phyloP scores from a whole-genome alignment of 495 filamentous ascomycete genomes.

The Pseudevernia furfuracea region DNA sequence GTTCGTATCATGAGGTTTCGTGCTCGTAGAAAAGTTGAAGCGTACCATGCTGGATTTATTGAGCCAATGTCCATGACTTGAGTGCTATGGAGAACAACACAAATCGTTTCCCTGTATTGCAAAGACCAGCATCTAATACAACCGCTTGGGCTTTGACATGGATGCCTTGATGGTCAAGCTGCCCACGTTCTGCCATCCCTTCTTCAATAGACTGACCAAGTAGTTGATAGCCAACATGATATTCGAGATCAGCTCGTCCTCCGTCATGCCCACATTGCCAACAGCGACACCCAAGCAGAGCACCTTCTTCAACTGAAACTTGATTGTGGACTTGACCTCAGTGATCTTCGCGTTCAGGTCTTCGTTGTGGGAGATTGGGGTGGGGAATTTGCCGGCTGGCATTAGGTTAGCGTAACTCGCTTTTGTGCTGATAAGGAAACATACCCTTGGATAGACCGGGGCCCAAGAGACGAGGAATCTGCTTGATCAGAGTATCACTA shows the following conservation, averaged over 20 bases:
- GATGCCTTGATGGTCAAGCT: conserved; percentile 98
- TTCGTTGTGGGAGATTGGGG: conserved; percentile 90
- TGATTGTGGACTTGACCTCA: conserved; percentile 99
- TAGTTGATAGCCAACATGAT: conserved; percentile 99
- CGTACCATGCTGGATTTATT: background rate
- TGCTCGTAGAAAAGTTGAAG: background rate
- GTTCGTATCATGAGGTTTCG: background rate
- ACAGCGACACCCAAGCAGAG: conserved; percentile 98
- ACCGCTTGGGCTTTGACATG: conserved; percentile 93
- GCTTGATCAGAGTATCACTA: conserved; percentile 94
- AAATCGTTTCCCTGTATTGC: background rate
- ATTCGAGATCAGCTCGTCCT: conserved; percentile 93
- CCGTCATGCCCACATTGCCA: conserved; percentile 93
- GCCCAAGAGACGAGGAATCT: conserved; percentile 98
- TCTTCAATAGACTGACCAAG: conserved; percentile 96
- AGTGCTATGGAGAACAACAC: background rate
- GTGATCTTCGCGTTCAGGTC: conserved; percentile 88
- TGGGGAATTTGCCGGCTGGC: conserved; percentile 96
- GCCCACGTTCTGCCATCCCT: conserved; percentile 99
- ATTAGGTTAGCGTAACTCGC: conserved; percentile 21
- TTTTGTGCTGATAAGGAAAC: background rate
- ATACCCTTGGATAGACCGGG: conserved; percentile 96
- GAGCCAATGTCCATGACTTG: background rate
- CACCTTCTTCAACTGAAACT: conserved; percentile 99
- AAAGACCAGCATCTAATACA: conserved; percentile 59